Base-by-base conservation (phyloP, 768 basidiomycete genomes). In the Kwoniella sp. region DNA sequence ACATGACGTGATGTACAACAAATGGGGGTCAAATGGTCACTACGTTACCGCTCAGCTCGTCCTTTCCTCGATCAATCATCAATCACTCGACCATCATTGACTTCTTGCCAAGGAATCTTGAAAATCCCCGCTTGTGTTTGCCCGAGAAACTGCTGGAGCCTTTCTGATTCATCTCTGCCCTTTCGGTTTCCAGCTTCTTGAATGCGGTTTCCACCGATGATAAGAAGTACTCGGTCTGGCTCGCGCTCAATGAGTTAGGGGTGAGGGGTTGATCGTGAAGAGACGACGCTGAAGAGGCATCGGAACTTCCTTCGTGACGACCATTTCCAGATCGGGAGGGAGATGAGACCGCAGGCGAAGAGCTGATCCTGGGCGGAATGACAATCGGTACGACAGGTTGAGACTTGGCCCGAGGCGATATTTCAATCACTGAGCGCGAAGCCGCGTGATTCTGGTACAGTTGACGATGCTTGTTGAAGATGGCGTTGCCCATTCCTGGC, bases 401-500 rank as follows among this genome's bases (percentile, higher is more conserved):
- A 4, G 23, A 23, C 23, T 51, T 51, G 41, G 45, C 15, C 30
- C 60, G 25, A 11, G 63, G 63, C 28, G 63, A 65, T 1, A 65
- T 20, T 28, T 65, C 63, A 29, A 65, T 65, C 23, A 65, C 57
- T 11, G 63, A 65, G 12, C 51, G 58, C 7, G 63, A 50, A 26
- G 63, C 63, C 29, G 58, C n/a, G 41, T 65, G 63, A 30, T 65
- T 65, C 37, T 65, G 47, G 22, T 65, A 65, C 28, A 65, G 38
- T 54, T 65, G 57, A 29, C 57, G 50, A 37, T 65, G 63, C 12
- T 30, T 45, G 25, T 17, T 37, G 38, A 65, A 65, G 38, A 65
- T 65, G 8, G 55, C 50, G 15, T 54, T 65, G 8, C 41, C 51
- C 59, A 48, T 63, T 7, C 54, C 63, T 45, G 63, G 58, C 23